A percentile compares a stretch with the other conserved stretches of the same genome.
phyloP scores from a whole-genome alignment of 2,329 filamentous ascomycete genomes.

The Pseudomassariella vexata region DNA sequence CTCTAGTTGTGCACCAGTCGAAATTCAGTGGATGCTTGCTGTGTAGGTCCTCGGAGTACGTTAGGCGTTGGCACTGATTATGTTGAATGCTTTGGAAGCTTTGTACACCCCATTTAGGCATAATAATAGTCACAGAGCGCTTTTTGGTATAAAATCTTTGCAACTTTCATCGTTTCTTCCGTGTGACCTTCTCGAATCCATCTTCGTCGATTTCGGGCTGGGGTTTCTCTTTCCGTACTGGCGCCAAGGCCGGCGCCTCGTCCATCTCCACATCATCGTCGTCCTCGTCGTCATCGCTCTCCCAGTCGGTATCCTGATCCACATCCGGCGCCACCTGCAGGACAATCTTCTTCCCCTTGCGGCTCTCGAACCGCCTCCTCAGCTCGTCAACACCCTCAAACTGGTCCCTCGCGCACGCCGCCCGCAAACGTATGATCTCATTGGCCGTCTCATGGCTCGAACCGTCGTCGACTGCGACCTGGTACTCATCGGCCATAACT shows the following conservation, averaged over 20 bases:
- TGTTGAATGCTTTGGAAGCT: too few relatives aligned
- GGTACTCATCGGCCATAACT: constrained; percentile 94
- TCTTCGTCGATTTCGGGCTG: constrained; percentile 74
- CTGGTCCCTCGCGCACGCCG: constrained; percentile 58
- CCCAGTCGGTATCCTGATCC: constrained; percentile 33
- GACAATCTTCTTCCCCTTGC: constrained; percentile 52
- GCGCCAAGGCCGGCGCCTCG: constrained; percentile 59
- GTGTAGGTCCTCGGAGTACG: too few relatives aligned
- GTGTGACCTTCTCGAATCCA: constrained; percentile 70
- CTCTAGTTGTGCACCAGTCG: too few relatives aligned
- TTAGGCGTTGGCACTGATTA: too few relatives aligned
- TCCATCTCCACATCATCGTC: constrained; percentile 59
- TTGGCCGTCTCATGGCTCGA: constrained; percentile 69
- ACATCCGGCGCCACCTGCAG: constrained; percentile 20
- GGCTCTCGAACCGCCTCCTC: constrained; percentile 56
- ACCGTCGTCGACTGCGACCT: constrained; percentile 87
- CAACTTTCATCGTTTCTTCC: constrained; percentile 50
- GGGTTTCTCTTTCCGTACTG: constrained; percentile 54
- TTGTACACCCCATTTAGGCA: too few relatives aligned
- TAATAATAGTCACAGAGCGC: too few relatives aligned
- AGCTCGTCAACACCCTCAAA: constrained; percentile 60
- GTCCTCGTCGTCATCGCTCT: constrained; percentile 52
- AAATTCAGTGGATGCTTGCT: too few relatives aligned
- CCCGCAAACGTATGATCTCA: constrained; percentile 63
- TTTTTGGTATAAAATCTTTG: constrained; percentile 7